Conservation (phyloP, 257 asterid genomes). For the Solanum gandarillasii region DNA sequence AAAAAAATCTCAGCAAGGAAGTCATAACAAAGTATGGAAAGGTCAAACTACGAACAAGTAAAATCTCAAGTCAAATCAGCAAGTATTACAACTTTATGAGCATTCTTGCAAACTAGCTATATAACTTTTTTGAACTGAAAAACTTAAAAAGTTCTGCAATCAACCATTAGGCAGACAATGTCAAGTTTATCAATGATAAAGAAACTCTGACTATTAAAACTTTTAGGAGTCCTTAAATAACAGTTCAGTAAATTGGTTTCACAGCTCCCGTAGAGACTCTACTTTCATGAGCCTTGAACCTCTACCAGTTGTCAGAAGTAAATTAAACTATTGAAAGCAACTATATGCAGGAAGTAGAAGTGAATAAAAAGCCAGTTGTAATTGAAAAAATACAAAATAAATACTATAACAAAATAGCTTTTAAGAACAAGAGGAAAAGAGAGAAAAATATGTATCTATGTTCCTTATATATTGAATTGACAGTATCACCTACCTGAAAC, state of each 20-base stretch:
- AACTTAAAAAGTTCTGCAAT: not conserved
- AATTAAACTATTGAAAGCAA: not conserved
- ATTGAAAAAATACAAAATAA: not conserved
- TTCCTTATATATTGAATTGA: not conserved
- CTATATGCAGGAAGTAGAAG: not conserved
- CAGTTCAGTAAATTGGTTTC: not conserved
- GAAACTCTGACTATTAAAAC: not conserved
- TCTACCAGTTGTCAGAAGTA: not conserved
- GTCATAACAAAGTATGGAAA: not conserved
- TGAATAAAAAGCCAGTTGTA: not conserved
- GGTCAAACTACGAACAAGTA: not conserved
- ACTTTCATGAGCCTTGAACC: not conserved
- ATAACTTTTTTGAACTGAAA: not conserved
- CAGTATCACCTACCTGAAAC: not conserved
- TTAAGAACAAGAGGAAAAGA: not conserved
- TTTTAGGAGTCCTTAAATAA: not conserved
- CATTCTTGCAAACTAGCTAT: not conserved
- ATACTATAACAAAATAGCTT: not conserved
- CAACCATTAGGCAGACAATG: not conserved
- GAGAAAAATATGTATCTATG: not conserved
- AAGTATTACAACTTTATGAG: not conserved
- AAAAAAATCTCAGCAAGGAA: not conserved
- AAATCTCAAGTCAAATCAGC: not conserved
- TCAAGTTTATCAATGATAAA: not conserved
- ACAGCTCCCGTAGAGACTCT: not conserved